Conservation (phyloP, 2,329 filamentous ascomycete species). For the Seiridium cupressi region DNA sequence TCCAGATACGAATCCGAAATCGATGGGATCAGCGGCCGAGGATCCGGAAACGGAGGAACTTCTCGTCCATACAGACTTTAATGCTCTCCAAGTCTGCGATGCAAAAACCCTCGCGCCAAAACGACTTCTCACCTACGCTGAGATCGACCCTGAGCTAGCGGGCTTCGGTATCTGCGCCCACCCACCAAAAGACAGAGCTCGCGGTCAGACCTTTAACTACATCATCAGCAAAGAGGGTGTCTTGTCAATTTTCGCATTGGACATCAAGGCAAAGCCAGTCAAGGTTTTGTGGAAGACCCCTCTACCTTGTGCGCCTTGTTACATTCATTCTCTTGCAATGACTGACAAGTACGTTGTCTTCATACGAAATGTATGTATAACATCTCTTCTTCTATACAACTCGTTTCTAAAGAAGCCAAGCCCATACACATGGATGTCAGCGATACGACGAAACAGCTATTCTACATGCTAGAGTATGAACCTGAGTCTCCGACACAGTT, state of each 20-base stretch:
- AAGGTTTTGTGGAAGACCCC: constrained; percentile 14
- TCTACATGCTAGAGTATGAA: constrained; percentile 13
- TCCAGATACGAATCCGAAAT: constrained; percentile 10
- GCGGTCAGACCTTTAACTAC: constrained; percentile 15
- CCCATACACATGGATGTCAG: constrained; percentile 15
- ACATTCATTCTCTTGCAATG: constrained; percentile 15
- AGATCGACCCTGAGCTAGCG: constrained; percentile 13
- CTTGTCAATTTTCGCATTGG: constrained; percentile 13
- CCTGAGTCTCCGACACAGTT: constrained; percentile 12
- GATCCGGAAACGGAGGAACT: constrained; percentile 12
- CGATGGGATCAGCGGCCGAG: constrained; percentile 3
- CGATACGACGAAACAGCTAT: constrained; percentile 15
- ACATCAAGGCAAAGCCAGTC: constrained; percentile 10
- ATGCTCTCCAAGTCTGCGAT: constrained; percentile 13
- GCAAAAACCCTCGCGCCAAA: constrained; percentile 14
- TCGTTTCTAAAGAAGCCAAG: background rate
- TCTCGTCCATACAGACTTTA: constrained; percentile 14
- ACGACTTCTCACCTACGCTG: constrained; percentile 15
- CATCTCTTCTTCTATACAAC: background rate
- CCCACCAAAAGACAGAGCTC: constrained; percentile 13
- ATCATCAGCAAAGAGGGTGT: constrained; percentile 10
- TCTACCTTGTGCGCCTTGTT: constrained; percentile 14
- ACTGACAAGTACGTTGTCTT: constrained; percentile 15
- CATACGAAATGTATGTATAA: constrained; percentile 12
- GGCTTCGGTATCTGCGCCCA: constrained; percentile 16